phyloP scores from a whole-genome alignment of 1,284 basidiomycete species.

The Pterulicium gracile region DNA sequence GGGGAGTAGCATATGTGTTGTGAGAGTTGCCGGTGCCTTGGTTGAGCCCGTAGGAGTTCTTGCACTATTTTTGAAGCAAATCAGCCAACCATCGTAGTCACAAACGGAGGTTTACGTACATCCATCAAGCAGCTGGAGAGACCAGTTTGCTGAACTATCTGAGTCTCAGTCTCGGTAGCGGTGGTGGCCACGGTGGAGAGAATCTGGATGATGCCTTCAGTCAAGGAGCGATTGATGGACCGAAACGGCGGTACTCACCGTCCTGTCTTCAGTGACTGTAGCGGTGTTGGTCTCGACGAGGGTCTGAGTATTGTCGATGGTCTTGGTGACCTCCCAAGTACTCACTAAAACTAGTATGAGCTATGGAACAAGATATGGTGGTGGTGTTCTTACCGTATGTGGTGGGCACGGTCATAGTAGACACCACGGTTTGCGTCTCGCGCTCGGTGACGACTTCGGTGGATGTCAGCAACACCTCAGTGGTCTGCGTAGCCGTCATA shows the following conservation, averaged over 20 bases:
- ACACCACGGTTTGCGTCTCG: conserved; percentile 21
- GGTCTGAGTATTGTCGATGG: conserved; percentile 35
- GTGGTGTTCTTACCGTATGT: not conserved
- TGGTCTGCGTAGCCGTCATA: conserved; percentile 34
- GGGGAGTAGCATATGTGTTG: conserved; percentile 37
- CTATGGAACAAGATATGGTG: not conserved
- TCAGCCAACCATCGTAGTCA: no score
- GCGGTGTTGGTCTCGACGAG: conserved; percentile 23
- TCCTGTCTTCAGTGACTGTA: conserved; percentile 1
- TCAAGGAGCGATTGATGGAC: not conserved
- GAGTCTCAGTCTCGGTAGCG: conserved; percentile 32
- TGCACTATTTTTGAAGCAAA: no score
- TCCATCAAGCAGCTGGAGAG: conserved; percentile 43
- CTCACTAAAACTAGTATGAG: not conserved
- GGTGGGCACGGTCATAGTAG: conserved; percentile 30
- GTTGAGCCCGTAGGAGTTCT: conserved; percentile 40
- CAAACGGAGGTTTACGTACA: conserved; percentile 23
- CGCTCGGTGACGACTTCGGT: conserved; percentile 26
- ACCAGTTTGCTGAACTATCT: conserved; percentile 30
- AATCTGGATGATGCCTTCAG: not conserved
- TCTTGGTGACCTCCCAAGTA: conserved; percentile 39
- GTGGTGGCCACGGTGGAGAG: conserved; percentile 21
- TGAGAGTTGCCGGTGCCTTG: conserved; percentile 38
- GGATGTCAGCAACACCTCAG: conserved; percentile 21
- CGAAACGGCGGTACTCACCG: not conserved